Percentiles rank a stretch among this genome's conserved stretches.
These are phyloP conservation scores for Vicia faba DNA, from an alignment of 306 rosid species.

Conservation along the genomic window DNA sequence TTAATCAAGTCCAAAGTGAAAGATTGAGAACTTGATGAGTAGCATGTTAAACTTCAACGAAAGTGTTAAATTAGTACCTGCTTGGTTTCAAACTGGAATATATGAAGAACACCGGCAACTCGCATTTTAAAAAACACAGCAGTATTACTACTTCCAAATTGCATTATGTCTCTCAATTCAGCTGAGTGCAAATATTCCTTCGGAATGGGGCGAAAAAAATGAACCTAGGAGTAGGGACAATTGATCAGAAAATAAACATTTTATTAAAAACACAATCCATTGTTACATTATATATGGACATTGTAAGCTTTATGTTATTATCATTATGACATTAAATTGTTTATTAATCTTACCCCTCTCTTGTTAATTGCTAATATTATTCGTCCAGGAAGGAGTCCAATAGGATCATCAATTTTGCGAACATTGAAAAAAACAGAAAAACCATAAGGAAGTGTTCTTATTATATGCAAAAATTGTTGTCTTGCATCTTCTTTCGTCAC, in stretches of 20 bases:
- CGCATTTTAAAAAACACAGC: conserved; percentile 98
- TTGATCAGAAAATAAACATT: conserved; percentile 26
- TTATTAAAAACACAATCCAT: not conserved
- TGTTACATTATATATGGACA: not conserved
- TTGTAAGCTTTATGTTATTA: not conserved
- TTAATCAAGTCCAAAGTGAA: not conserved
- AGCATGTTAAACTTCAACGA: conserved; percentile 10
- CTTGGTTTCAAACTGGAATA: conserved; percentile 94
- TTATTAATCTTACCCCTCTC: conserved; percentile 72
- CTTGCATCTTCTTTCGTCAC: conserved; percentile 91
- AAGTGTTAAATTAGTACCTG: conserved; percentile 54
- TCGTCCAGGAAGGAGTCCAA: conserved; percentile 92
- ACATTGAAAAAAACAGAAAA: conserved; percentile 86
- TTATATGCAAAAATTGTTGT: conserved; percentile 81
- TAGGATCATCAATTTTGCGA: conserved; percentile 96
- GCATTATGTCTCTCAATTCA: conserved; percentile 95
- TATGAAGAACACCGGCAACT: conserved; percentile 96
- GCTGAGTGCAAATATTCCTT: conserved; percentile 96
- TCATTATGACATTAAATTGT: not conserved
- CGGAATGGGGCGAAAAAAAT: conserved; percentile 95
- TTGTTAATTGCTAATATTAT: conserved; percentile 90
- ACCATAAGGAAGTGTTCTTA: conserved; percentile 89
- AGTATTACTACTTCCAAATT: conserved; percentile 94
- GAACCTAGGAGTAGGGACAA: conserved; percentile 66
- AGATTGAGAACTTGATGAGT: conserved; percentile 2